Percentiles rank a stretch among this genome's conserved stretches.
Evolutionary conservation across 2,329 filamentous ascomycete genomes (phyloP).

Genomic region (Cadophora gregata): DNA sequence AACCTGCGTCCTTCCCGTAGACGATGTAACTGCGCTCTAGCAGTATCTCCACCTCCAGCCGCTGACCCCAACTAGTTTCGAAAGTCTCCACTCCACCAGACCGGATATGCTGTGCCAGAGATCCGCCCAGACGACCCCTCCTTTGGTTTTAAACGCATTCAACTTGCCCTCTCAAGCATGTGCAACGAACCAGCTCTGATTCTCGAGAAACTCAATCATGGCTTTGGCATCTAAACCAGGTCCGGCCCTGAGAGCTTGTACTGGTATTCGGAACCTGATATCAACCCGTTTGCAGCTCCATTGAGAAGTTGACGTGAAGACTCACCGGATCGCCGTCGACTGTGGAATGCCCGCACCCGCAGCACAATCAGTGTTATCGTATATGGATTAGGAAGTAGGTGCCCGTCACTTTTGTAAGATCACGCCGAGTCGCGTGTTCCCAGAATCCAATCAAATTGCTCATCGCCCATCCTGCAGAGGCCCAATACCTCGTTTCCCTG

Average conservation of each 20-base stretch:
- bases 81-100: conserved; percentile 11
- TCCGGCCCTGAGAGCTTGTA: neutral
- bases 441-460: conserved; percentile 31
- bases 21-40: conserved; percentile 7
- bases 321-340: conserved; percentile 19
- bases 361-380: conserved; percentile 18
- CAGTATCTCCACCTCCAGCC: conserved; percentile 15
- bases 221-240: neutral
- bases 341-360: conserved; percentile 18
- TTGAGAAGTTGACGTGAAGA: conserved; percentile 3
- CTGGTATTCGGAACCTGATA: neutral
- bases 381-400: conserved; percentile 28
- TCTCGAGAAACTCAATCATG: neutral
- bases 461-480: conserved; percentile 22
- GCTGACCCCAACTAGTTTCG: conserved; percentile 6
- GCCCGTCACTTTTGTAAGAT: conserved; percentile 30
- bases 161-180: neutral
- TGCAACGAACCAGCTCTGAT: conserved; percentile 5
- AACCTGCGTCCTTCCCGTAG: conserved; percentile 8
- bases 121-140: conserved; percentile 21
- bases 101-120: conserved; percentile 12
- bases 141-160: neutral
- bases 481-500: conserved; percentile 28
- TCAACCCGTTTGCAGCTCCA: neutral
- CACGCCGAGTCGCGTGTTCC: conserved; percentile 32